phyloP scores from a whole-genome alignment of 306 rosid genomes.

The Medicago ruthenica region DNA sequence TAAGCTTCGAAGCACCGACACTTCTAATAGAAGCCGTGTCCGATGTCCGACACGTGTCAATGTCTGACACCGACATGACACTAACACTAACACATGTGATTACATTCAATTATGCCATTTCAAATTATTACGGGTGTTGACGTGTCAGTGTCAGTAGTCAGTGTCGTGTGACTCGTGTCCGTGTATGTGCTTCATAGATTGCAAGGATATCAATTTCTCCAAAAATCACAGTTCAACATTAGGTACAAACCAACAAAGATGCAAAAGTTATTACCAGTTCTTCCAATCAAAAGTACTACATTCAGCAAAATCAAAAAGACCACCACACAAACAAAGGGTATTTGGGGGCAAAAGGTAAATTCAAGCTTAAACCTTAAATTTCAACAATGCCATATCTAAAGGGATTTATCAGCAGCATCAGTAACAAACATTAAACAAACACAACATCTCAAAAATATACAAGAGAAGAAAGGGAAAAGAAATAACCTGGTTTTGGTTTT shows the following conservation, averaged over 20 bases:
- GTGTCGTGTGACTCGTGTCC: too few species aligned
- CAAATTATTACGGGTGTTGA: too few species aligned
- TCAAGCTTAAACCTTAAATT: constrained; percentile 9
- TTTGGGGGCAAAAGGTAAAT: constrained; percentile 8
- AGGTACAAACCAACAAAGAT: constrained; percentile 11
- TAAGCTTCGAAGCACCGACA: not conserved
- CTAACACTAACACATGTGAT: too few species aligned
- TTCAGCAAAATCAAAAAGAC: constrained; percentile 30
- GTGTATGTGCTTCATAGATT: not conserved
- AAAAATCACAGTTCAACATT: constrained; percentile 14
- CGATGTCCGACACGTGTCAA: too few species aligned
- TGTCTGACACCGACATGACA: too few species aligned
- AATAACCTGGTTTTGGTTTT: constrained; percentile 68
- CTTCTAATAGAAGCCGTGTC: too few species aligned
- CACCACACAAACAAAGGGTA: constrained; percentile 18
- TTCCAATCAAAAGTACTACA: constrained; percentile 32
- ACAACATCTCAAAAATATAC: not conserved
- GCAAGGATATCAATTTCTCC: constrained; percentile 15
- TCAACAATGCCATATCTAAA: constrained; percentile 9
- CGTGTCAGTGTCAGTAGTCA: too few species aligned
- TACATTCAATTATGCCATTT: too few species aligned
- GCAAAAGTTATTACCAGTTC: not conserved
- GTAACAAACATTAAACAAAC: not conserved
- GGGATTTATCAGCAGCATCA: not conserved
- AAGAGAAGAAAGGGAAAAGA: not conserved